phyloP scores from a whole-genome alignment of 352 stramenopile species.

The Pythium biforme region DNA sequence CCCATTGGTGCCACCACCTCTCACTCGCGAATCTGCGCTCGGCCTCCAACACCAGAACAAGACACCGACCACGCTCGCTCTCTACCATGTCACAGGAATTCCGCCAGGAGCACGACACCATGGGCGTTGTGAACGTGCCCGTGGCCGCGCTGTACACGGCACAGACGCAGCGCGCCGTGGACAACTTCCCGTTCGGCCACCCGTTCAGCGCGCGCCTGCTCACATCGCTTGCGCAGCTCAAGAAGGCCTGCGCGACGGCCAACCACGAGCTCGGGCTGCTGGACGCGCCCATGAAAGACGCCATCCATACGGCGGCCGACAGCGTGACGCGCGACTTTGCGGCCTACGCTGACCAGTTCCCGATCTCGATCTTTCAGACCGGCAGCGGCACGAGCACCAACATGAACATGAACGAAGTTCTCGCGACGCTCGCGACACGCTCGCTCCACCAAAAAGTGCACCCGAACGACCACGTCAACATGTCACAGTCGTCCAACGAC shows the following conservation, averaged over 20 bases:
- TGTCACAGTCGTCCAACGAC: constrained; percentile 72
- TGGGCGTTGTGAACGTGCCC: constrained; percentile 52
- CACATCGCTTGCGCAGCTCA: constrained; percentile 44
- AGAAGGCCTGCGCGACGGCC: constrained; percentile 44
- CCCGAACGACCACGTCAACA: constrained; percentile 74
- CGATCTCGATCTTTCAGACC: constrained; percentile 84
- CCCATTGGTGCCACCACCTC: neutral
- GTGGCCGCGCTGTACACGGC: constrained; percentile 46
- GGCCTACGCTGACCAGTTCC: constrained; percentile 42
- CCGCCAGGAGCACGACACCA: constrained; percentile 51
- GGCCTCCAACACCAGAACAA: neutral
- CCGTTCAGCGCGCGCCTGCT: constrained; percentile 43
- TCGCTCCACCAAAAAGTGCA: constrained; percentile 81
- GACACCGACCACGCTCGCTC: neutral
- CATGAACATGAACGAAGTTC: constrained; percentile 98
- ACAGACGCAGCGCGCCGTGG: constrained; percentile 50
- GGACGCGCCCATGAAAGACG: constrained; percentile 31
- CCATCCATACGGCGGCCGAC: constrained; percentile 40
- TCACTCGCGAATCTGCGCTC: constrained; percentile 18
- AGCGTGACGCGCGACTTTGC: constrained; percentile 34
- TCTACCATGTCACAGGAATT: constrained; percentile 27
- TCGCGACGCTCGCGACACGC: constrained; percentile 84
- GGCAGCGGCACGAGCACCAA: constrained; percentile 96
- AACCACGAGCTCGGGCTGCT: constrained; percentile 46
- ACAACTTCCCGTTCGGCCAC: constrained; percentile 54